Base-by-base conservation (phyloP, 208 protist species). In the Kentomonas sorsogonicus region DNA sequence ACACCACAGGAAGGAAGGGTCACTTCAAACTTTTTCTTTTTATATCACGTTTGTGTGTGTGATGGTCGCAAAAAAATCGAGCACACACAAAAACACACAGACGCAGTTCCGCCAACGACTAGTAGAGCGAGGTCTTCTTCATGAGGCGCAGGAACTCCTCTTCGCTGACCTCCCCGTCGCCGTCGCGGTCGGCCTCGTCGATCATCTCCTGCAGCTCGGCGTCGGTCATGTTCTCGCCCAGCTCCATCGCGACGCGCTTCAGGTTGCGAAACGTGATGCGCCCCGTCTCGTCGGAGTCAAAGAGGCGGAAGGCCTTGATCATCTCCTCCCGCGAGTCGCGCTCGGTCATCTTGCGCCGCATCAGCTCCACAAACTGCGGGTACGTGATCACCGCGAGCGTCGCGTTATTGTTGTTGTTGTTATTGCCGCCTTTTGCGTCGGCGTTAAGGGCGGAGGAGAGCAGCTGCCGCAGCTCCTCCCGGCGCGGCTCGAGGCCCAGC, bases 201-300 rank as follows among this genome's bases (percentile, higher is more conserved):
- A 99, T 98, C 96, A 99, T 99, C 63, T 97, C 95, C 66, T 97
- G 85, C 36, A 99, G 63, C 65, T 99, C 97, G 9, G 97, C 95
- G 50, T 99, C 98, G 7, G 91, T 86, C 74, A 98, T 89, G 68
- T 97, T 95, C 73, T 99, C 97, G 1, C 95, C 94, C 0, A 99
- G 60, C 72, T 97, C 90, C 71, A 96, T 85, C 60, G 96, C 95
- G 2, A 98, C 95, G 7, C 83, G 70, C 63, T 97, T 98, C 3
- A 99, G 66, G 69, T 99, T 98, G 46, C 95, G 86, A 51, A 99
- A 98, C 4, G 91, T 80, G 36, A 98, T 98, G 50, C 79, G 91
- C 11, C 96, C 96, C 13, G 91, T 97, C 18, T 95, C 81, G 63
- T 98, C 94, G 18, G 88, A 81, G 71, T 98, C 96, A 61, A 98